Conservation (phyloP, 306 rosid genomes). For the Elaeagnus macrophylla region DNA sequence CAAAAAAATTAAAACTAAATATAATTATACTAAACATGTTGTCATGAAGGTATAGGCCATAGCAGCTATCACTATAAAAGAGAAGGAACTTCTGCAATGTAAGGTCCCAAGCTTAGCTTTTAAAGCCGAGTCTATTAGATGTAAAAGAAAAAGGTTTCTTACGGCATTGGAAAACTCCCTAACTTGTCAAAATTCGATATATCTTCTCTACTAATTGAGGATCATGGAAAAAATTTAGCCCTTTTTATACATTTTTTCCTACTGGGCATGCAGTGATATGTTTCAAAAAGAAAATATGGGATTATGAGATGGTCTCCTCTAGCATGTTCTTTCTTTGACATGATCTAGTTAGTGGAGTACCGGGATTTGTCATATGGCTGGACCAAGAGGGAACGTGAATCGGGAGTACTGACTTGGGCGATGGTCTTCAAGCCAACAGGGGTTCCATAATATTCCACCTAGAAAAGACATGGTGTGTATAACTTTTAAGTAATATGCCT, state of each 20-base stretch:
- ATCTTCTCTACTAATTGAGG: background rate
- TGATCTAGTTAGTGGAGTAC: conserved; percentile 31
- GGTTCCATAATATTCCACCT: conserved; percentile 94
- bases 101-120: background rate
- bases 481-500: conserved; percentile 1
- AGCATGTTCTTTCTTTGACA: background rate
- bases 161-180: conserved; percentile 1
- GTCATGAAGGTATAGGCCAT: background rate
- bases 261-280: conserved; percentile 1
- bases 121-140: too few species aligned
- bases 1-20: background rate
- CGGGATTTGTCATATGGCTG: conserved; percentile 94
- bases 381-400: conserved; percentile 71
- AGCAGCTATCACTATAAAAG: conserved; percentile 2
- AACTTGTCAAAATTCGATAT: background rate
- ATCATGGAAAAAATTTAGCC: background rate
- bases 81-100: conserved; percentile 1
- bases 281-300: background rate
- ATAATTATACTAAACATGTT: background rate
- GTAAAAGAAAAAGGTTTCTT: background rate
- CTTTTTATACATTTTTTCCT: background rate
- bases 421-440: conserved; percentile 92
- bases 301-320: too few species aligned
- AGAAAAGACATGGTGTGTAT: conserved; percentile 20
- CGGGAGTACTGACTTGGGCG: conserved; percentile 94